Evolutionary conservation across 345 rosid genomes (phyloP).

Genomic region (Camelina laxa): DNA sequence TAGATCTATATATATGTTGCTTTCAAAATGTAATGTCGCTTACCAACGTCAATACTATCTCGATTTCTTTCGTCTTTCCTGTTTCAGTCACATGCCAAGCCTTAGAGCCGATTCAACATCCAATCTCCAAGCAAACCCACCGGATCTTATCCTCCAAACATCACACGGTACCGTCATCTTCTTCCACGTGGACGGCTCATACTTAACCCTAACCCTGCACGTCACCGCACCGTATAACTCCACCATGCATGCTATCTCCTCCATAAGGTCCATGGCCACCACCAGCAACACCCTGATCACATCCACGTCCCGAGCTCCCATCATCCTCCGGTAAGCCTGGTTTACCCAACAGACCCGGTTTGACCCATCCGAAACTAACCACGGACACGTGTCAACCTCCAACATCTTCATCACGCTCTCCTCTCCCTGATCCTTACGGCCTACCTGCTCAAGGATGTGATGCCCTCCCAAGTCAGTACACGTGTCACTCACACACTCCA

Average conservation of each 20-base stretch:
- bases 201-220: slow-evolving; percentile 64
- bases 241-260: slow-evolving; percentile 42
- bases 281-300: slow-evolving; percentile 33
- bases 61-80: background rate
- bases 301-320: slow-evolving; percentile 37
- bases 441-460: slow-evolving; percentile 38
- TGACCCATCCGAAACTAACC: slow-evolving; percentile 61
- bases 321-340: slow-evolving; percentile 61
- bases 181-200: slow-evolving; percentile 49
- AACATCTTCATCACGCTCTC: slow-evolving; percentile 49
- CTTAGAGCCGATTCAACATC: slow-evolving; percentile 79
- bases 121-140: slow-evolving; percentile 82
- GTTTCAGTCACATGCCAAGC: slow-evolving; percentile 48
- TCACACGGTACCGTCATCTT: slow-evolving; percentile 66
- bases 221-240: slow-evolving; percentile 50
- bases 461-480: slow-evolving; percentile 48
- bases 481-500: slow-evolving; percentile 62
- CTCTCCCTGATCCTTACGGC: slow-evolving; percentile 52
- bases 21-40: slow-evolving; percentile 8
- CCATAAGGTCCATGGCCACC: slow-evolving; percentile 44
- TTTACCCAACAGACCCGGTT: slow-evolving; percentile 68
- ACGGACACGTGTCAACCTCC: slow-evolving; percentile 72
- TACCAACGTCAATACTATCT: slow-evolving; percentile 19
- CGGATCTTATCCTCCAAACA: slow-evolving; percentile 66
- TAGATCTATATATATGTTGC: background rate